Percentiles rank a stretch among this genome's conserved stretches.
Conservation (phyloP, 768 basidiomycete species). For the Mycena rosella region DNA sequence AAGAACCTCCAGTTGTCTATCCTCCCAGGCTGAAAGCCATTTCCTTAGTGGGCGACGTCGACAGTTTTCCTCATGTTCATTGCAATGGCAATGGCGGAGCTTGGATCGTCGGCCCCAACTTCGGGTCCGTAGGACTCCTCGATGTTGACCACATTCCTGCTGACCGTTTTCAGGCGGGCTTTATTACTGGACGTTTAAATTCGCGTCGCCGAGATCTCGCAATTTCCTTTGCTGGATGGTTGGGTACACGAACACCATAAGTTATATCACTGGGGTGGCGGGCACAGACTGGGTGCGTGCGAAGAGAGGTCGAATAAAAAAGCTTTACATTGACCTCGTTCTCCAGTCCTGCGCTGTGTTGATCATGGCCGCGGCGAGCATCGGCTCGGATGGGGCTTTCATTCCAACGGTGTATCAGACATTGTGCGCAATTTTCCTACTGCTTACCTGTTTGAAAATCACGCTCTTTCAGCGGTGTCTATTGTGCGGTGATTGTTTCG, state of each 20-base stretch:
- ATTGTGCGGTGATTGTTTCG: constrained; percentile 66
- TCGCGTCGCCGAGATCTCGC: constrained; percentile 57
- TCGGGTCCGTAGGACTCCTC: background rate
- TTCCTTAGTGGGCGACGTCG: constrained; percentile 75
- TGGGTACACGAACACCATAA: constrained; percentile 63
- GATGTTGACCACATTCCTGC: constrained; percentile 58
- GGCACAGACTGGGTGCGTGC: background rate
- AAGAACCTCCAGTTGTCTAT: constrained; percentile 38
- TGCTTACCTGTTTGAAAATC: background rate
- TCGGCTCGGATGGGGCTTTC: constrained; percentile 1
- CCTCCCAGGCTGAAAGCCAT: constrained; percentile 24
- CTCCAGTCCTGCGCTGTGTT: background rate
- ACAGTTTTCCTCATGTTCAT: constrained; percentile 72
- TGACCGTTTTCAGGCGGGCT: constrained; percentile 41
- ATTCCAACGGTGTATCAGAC: constrained; percentile 14
- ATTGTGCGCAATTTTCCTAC: background rate
- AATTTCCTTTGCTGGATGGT: constrained; percentile 67
- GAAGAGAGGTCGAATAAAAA: background rate
- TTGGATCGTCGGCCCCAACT: constrained; percentile 66
- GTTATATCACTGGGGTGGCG: constrained; percentile 40
- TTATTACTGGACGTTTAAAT: constrained; percentile 66
- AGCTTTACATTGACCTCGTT: constrained; percentile 14
- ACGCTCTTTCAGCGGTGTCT: constrained; percentile 65
- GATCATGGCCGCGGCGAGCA: constrained; percentile 9
- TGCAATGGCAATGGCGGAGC: constrained; percentile 75